Percentiles rank a stretch among this genome's conserved stretches.
phyloP scores from a whole-genome alignment of 768 basidiomycete species.

The Suillus decipiens region DNA sequence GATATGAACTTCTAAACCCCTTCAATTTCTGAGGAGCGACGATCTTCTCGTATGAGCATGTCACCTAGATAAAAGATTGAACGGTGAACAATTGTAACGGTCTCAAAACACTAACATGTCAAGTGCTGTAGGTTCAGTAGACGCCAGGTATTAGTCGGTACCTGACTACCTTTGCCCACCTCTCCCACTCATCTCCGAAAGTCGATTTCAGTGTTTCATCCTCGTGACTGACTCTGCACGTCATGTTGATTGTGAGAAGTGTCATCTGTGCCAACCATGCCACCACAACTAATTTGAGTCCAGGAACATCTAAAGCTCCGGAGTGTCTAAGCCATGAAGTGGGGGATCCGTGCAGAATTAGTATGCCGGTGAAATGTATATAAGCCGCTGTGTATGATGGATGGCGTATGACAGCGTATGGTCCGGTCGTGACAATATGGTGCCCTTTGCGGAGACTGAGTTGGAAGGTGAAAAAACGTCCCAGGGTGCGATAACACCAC shows the following conservation, averaged over 20 bases:
- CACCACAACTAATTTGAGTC: background rate
- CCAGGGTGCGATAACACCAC: constrained; percentile 35
- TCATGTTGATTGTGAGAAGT: background rate
- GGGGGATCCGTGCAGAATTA: constrained; percentile 5
- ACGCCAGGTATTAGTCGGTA: constrained; percentile 35
- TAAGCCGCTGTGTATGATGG: constrained; percentile 42
- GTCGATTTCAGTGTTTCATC: background rate
- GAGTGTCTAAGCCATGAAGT: constrained; percentile 10
- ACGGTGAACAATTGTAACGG: background rate
- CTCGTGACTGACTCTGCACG: background rate
- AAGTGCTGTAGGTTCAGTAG: constrained; percentile 17
- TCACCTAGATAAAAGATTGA: background rate
- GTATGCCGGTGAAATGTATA: constrained; percentile 11
- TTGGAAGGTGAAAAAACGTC: constrained; percentile 45
- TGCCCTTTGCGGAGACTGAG: constrained; percentile 43
- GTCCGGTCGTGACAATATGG: constrained; percentile 42
- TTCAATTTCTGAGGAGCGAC: background rate
- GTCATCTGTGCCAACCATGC: background rate
- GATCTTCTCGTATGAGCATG: constrained; percentile 6
- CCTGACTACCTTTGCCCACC: constrained; percentile 29
- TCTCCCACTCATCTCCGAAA: background rate
- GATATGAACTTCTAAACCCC: background rate
- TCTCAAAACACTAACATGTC: background rate
- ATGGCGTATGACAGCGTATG: constrained; percentile 47
- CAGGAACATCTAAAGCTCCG: background rate